phyloP scores from a whole-genome alignment of 139 green algal genomes.

The Volvox africanus region DNA sequence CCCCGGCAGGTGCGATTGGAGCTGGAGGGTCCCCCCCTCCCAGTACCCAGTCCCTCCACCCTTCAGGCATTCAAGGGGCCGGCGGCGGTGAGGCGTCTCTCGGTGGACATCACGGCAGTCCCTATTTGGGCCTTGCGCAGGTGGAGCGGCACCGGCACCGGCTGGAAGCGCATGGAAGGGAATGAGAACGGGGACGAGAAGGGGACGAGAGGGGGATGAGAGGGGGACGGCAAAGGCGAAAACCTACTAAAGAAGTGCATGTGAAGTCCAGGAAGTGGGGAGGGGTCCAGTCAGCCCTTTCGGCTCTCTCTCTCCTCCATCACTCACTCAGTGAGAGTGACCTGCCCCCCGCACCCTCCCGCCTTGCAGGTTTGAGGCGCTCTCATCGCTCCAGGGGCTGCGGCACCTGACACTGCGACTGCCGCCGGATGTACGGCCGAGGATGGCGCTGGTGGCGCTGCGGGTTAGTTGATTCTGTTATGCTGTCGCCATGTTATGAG shows the following conservation, averaged over 20 bases:
- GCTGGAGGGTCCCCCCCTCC: constrained; percentile 33
- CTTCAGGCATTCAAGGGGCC: neutral
- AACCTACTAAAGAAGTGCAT: neutral
- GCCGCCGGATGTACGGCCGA: neutral
- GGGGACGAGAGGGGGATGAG: neutral
- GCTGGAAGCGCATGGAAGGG: too few relatives aligned
- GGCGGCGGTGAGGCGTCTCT: neutral
- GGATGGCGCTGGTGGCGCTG: neutral
- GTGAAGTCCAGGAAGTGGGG: too few relatives aligned
- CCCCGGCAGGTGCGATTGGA: constrained; percentile 12
- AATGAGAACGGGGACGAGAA: neutral
- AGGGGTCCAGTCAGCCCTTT: neutral
- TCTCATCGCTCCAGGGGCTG: neutral
- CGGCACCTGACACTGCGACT: constrained; percentile 23
- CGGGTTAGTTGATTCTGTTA: neutral
- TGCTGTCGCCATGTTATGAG: too few relatives aligned
- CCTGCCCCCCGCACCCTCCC: neutral
- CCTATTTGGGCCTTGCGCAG: neutral
- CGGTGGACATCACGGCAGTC: neutral
- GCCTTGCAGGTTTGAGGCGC: neutral
- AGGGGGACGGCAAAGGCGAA: neutral
- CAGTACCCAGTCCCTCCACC: constrained; percentile 2
- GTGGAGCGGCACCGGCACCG: neutral
- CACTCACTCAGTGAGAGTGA: neutral
- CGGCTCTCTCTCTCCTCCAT: neutral